These are phyloP conservation scores for Dipsacomyces acuminosporus DNA, from an alignment of 371 early-diverging fungal genomes.

Conservation along the genomic window DNA sequence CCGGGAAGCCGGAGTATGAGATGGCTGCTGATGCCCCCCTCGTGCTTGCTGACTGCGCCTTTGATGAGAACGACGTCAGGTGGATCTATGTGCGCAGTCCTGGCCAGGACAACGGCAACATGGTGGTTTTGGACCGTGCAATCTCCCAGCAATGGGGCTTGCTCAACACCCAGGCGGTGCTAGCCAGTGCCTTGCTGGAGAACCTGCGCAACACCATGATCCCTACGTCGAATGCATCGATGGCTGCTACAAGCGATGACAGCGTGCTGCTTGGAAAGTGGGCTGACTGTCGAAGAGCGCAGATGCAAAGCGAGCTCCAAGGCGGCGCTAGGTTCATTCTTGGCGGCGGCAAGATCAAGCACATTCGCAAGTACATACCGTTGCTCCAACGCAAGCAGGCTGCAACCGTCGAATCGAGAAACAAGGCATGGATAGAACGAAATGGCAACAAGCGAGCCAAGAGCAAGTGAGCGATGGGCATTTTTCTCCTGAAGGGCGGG, in stretches of 20 bases:
- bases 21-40: slow-evolving; percentile 87
- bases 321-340: slow-evolving; percentile 3
- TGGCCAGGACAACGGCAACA: slow-evolving; percentile 15
- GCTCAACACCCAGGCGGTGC: slow-evolving; percentile 36
- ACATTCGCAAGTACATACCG: slow-evolving; percentile 28
- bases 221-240: slow-evolving; percentile 6
- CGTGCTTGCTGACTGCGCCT: slow-evolving; percentile 85
- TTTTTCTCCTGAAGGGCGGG: background rate
- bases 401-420: slow-evolving; percentile 43
- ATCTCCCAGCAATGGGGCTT: slow-evolving; percentile 25
- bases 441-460: slow-evolving; percentile 25
- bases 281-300: slow-evolving; percentile 11
- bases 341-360: slow-evolving; percentile 35
- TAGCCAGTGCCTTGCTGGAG: slow-evolving; percentile 31
- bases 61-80: slow-evolving; percentile 47
- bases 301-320: slow-evolving; percentile 3
- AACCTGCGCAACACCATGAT: slow-evolving; percentile 17
- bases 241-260: background rate
- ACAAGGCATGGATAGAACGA: slow-evolving; percentile 40
- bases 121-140: slow-evolving; percentile 27
- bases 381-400: slow-evolving; percentile 37
- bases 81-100: slow-evolving; percentile 38
- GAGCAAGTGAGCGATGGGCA: background rate
- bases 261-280: slow-evolving; percentile 3
- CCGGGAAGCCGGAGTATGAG: slow-evolving; percentile 70